Base-by-base conservation (phyloP, 495 filamentous ascomycete species). In the Trichoderma reesei region DNA sequence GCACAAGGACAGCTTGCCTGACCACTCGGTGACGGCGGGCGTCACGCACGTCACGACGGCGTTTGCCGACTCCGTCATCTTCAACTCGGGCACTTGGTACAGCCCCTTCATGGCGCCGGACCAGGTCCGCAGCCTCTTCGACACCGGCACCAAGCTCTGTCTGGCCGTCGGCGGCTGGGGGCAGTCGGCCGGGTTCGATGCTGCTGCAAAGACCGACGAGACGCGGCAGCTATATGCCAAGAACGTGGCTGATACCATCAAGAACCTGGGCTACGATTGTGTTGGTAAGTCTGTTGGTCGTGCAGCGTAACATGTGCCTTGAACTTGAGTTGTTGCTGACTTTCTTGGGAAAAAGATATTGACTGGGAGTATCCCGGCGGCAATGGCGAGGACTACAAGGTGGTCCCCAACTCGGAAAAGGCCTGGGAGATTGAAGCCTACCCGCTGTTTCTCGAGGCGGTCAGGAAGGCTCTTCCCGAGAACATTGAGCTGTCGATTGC, bases 321-420 rank as follows among this genome's bases (percentile, higher is more conserved):
- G n/a, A n/a, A n/a, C n/a, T n/a, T n/a, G n/a, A n/a, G n/a, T n/a
- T n/a, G n/a, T n/a, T n/a, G n/a, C n/a, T n/a, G n/a, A n/a, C n/a
- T n/a, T n/a, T n/a, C n/a, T n/a, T n/a, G n/a, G n/a, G n/a, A n/a
- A 59, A 80, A 41, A 73, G 73, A 76, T 31, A 64, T 90, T 54
- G 86, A 90, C 66, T 90, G 86, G 86, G 85, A 89, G 67, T 89
- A 85, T 64, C 86, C 86, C 10, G 86, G 85, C 48, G 85, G 85
- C 5, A 87, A 88, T 66, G 85, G 84, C 42, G 66, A 72, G 3
- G 72, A 75, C 64, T 88, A 88, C 77, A 87, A 81, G 66, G 64
- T 78, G 64, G 75, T 72, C 42, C 83, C 83, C n/a, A 88, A 87
- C 74, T 74, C 73, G 0, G 72, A 74, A 39, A 86, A 86, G 67